phyloP scores from a whole-genome alignment of 352 stramenopile genomes.

The Globisporangium echinulatum region DNA sequence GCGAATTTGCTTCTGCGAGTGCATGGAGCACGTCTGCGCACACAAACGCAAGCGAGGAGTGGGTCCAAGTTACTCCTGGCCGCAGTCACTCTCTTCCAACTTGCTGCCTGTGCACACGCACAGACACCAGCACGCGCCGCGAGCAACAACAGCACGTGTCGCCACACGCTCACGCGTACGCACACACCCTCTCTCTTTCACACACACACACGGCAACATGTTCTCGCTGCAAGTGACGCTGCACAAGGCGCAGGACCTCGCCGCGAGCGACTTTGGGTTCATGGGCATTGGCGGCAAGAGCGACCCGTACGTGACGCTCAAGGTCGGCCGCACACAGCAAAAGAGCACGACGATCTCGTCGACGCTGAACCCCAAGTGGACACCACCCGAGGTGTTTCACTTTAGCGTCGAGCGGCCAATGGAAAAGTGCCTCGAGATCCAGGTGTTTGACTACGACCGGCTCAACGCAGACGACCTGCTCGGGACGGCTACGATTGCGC shows the following conservation, averaged over 20 bases:
- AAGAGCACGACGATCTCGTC: slow-evolving; percentile 45
- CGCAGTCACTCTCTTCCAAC: too few relatives aligned
- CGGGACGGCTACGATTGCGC: slow-evolving; percentile 34
- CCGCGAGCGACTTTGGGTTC: slow-evolving; percentile 56
- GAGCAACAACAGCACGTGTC: too few relatives aligned
- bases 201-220: slow-evolving; percentile 16
- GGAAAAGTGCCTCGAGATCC: slow-evolving; percentile 44
- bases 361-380: slow-evolving; percentile 50
- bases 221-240: slow-evolving; percentile 57
- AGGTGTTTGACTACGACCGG: slow-evolving; percentile 62
- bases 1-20: too few relatives aligned
- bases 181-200: too few relatives aligned
- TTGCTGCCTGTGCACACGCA: too few relatives aligned
- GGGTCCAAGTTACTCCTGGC: too few relatives aligned
- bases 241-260: slow-evolving; percentile 36
- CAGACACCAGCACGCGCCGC: too few relatives aligned
- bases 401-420: slow-evolving; percentile 62
- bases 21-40: too few relatives aligned
- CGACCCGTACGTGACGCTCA: slow-evolving; percentile 68
- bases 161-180: too few relatives aligned
- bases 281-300: slow-evolving; percentile 69
- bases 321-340: slow-evolving; percentile 35
- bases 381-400: slow-evolving; percentile 49
- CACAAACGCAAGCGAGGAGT: too few relatives aligned
- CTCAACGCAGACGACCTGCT: slow-evolving; percentile 57